Evolutionary conservation across 352 stramenopile genomes (phyloP), one percentile per base, ranked within the genome.

Genomic region (Peronospora destructor): DNA sequence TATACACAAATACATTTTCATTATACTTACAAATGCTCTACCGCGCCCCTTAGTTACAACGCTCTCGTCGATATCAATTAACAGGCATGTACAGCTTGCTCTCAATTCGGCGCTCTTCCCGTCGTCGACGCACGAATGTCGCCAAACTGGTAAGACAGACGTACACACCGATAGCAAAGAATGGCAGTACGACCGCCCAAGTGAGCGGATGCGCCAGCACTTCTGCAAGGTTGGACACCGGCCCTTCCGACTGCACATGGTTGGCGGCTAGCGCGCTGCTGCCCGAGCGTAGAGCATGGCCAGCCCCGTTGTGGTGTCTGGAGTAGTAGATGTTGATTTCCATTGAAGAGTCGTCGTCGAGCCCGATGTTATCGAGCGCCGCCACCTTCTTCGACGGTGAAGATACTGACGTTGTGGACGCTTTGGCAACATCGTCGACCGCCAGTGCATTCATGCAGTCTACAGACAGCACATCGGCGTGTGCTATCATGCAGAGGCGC

Each of bases 11-110:
- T 30, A 35, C 30, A 35, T 4, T 35, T 30, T 30, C 26, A 30
- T 6, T 30, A n/a, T 49, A 61, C 58, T 54, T 51, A 30, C 42
- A 30, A 10, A 30, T 52, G 44, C 45, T 56, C 45, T 49, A 23
- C 23, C 49, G 25, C 42, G 46, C 32, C 26, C 38, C 43, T 19
- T 43, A 3, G 3, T 3, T 49, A 45, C 38, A 51, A 51, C 26
- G 19, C 39, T 56, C 62, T 63, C 45, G 10, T 43, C 12, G 28
- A 49, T 25, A 26, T 65, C 51, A 79, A 55, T 65, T 68, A 49
- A 87, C 73, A 32, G 76, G 71, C 63, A 72, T 72, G 60, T 87
- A 87, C 59, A 81, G 76, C 53, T 83, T 77, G 53, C 67, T 66
- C 45, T 79, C 73, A 53, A 87, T 75, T 29, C 76, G 66, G 10